phyloP scores from a whole-genome alignment of 2,329 filamentous ascomycete genomes.

The Neofusicoccum ribis region DNA sequence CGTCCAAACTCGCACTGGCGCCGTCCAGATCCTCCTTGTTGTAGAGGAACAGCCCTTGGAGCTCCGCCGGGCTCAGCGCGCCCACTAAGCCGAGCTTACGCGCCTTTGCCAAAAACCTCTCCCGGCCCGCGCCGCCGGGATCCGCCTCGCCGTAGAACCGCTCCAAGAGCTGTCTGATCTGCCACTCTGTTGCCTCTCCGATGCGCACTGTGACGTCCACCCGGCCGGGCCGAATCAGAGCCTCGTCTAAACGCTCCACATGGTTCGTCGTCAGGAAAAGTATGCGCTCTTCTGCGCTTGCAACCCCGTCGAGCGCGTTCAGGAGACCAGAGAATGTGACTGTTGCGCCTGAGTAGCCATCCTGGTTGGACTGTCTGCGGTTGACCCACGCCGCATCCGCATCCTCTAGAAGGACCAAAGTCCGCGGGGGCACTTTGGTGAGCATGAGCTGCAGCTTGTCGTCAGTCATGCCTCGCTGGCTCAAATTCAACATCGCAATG shows the following conservation, averaged over 20 bases:
- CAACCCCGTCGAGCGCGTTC: constrained; percentile 74
- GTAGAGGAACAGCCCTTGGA: constrained; percentile 92
- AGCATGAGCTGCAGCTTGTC: constrained; percentile 84
- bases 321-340: constrained; percentile 93
- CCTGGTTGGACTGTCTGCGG: constrained; percentile 70
- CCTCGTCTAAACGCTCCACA: constrained; percentile 83
- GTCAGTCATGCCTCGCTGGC: constrained; percentile 85
- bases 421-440: constrained; percentile 79
- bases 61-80: constrained; percentile 78
- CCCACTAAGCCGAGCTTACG: constrained; percentile 70
- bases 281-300: constrained; percentile 89
- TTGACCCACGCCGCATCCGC: constrained; percentile 90
- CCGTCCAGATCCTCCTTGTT: constrained; percentile 91
- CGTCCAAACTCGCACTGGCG: constrained; percentile 77
- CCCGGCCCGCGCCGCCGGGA: constrained; percentile 58
- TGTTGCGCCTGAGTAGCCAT: constrained; percentile 83
- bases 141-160: constrained; percentile 90
- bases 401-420: constrained; percentile 82
- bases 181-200: constrained; percentile 81
- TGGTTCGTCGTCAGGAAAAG: constrained; percentile 95
- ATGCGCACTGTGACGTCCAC: constrained; percentile 93
- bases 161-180: constrained; percentile 87
- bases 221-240: constrained; percentile 83
- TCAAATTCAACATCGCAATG: constrained; percentile 89
- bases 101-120: constrained; percentile 70